phyloP scores from a whole-genome alignment of 164 flowering plant species.

The Brasenia schreberi region DNA sequence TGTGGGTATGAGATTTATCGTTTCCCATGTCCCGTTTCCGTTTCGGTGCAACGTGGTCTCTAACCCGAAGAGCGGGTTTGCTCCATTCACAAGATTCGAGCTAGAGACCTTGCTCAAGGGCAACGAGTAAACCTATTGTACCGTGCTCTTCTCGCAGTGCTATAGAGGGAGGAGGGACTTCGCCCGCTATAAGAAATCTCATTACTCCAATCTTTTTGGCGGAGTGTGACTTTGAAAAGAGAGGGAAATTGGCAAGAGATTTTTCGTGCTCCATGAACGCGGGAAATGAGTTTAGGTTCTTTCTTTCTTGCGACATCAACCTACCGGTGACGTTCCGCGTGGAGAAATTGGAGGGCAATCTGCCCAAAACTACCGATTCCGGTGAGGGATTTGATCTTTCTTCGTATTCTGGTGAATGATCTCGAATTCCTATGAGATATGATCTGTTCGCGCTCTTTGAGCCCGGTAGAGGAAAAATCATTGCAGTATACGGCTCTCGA shows the following conservation, averaged over 20 bases:
- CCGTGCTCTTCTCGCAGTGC: no score
- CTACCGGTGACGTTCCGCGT: slow-evolving; percentile 12
- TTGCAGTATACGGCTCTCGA: not conserved
- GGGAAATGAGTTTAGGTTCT: slow-evolving; percentile 13
- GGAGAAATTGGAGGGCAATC: slow-evolving; percentile 11
- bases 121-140: no score
- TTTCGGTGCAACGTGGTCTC: no score
- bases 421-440: not conserved
- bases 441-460: no score
- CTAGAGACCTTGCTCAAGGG: no score
- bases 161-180: no score
- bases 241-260: not conserved
- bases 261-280: not conserved
- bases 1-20: no score
- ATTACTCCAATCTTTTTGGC: not conserved
- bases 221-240: not conserved
- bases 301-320: slow-evolving; percentile 12
- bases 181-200: no score
- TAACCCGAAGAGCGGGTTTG: no score
- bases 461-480: not conserved
- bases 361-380: not conserved
- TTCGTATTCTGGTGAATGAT: not conserved
- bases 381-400: not conserved
- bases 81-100: no score
- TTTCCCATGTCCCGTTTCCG: no score